Evolutionary conservation across 2,329 filamentous ascomycete species (phyloP).

Genomic region (Thelonectria blattea): DNA sequence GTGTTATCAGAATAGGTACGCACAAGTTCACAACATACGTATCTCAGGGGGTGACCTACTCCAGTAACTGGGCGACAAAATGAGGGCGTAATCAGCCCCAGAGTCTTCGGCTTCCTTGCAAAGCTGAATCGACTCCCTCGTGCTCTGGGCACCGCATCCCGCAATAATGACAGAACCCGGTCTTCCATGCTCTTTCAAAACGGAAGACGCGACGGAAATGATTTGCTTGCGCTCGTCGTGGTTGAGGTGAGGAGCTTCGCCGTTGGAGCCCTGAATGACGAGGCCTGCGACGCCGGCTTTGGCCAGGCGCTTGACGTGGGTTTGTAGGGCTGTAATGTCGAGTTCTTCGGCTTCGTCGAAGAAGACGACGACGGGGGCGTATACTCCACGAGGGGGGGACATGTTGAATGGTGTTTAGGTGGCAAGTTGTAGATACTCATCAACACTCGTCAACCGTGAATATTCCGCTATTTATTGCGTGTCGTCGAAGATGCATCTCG

Average conservation of each 20-base stretch:
- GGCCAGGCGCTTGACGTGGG: constrained; percentile 65
- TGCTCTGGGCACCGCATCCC: constrained; percentile 72
- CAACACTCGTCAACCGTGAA: neutral
- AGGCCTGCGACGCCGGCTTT: constrained; percentile 69
- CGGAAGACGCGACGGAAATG: constrained; percentile 65
- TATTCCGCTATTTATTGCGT: neutral
- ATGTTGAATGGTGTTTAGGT: neutral
- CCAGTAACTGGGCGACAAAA: constrained; percentile 75
- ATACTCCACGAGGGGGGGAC: constrained; percentile 51
- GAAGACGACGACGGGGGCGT: constrained; percentile 68
- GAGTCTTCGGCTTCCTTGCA: constrained; percentile 67
- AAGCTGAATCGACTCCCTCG: constrained; percentile 69
- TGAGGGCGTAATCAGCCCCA: constrained; percentile 71
- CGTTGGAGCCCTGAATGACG: constrained; percentile 76
- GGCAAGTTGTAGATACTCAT: neutral
- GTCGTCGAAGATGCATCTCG: neutral
- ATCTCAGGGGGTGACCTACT: too few relatives aligned
- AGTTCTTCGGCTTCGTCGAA: constrained; percentile 63
- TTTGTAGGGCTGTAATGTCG: constrained; percentile 57
- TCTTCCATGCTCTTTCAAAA: constrained; percentile 63
- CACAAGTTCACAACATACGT: constrained; percentile 44
- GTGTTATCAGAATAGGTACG: constrained; percentile 20
- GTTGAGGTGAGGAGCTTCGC: constrained; percentile 73
- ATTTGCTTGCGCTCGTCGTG: constrained; percentile 69
- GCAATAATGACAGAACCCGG: constrained; percentile 68